phyloP scores from a whole-genome alignment of 495 filamentous ascomycete species.

The Glutinoglossum americanum region DNA sequence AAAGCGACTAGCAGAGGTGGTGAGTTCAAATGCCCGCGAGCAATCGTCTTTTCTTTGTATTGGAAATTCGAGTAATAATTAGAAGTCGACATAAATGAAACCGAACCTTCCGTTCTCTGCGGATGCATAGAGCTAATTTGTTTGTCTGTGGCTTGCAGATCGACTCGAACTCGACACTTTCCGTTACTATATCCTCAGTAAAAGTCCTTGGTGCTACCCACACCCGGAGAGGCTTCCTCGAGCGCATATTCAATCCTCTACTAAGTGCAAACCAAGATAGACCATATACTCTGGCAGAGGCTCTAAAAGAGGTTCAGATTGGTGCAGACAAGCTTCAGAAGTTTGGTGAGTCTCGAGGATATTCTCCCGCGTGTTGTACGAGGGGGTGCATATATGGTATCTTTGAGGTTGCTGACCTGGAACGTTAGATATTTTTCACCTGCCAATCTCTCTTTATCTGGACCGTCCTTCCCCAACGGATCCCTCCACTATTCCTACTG shows the following conservation, averaged over 20 bases:
- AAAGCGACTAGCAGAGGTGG: conserved; percentile 34
- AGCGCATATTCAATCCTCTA: conserved; percentile 55
- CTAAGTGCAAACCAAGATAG: conserved; percentile 41
- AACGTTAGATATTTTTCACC: conserved; percentile 58
- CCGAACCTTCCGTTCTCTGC: no score
- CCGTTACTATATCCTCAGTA: conserved; percentile 59
- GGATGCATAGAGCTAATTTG: not conserved
- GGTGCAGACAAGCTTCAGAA: conserved; percentile 52
- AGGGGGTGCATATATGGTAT: not conserved
- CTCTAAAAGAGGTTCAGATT: conserved; percentile 42
- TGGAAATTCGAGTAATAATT: not conserved
- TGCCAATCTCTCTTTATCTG: conserved; percentile 58
- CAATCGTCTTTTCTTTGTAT: not conserved
- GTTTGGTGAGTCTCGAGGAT: conserved; percentile 39
- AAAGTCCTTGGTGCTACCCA: conserved; percentile 56
- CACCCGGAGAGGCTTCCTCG: conserved; percentile 60
- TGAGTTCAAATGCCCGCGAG: conserved; percentile 9
- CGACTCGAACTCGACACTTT: conserved; percentile 57
- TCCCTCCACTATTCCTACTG: conserved; percentile 37
- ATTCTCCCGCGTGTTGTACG: not conserved
- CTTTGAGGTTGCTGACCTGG: conserved; percentile 1
- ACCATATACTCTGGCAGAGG: conserved; percentile 55
- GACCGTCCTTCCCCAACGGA: conserved; percentile 41
- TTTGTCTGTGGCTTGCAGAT: conserved; percentile 26
- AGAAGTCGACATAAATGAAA: not conserved